phyloP scores from a whole-genome alignment of 75 land plant genomes.

The Isoetes taiwanensis region DNA sequence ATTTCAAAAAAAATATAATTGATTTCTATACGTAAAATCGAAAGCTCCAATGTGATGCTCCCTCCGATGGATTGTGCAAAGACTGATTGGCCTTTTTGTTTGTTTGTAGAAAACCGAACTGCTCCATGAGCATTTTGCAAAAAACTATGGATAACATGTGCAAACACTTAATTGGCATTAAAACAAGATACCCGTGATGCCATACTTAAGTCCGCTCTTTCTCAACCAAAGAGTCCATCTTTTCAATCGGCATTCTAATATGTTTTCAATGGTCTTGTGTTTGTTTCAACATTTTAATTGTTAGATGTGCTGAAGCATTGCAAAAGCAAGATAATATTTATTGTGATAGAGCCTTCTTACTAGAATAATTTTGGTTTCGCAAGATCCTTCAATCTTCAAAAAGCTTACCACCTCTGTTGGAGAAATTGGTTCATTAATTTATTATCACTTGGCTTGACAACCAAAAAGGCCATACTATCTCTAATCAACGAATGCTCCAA shows the following conservation, averaged over 20 bases:
- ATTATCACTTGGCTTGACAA: no score
- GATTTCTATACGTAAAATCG: not conserved
- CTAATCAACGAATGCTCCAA: no score
- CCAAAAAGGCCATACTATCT: no score
- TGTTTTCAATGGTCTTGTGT: conserved; percentile 95
- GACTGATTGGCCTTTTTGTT: conserved; percentile 83
- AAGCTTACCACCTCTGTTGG: conserved; percentile 95
- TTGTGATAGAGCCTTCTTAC: conserved; percentile 26
- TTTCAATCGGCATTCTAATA: conserved; percentile 81
- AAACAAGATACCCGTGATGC: conserved; percentile 66
- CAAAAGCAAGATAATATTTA: not conserved
- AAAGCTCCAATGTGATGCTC: not conserved
- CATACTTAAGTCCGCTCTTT: conserved; percentile 84
- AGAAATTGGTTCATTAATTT: no score
- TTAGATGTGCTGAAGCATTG: not conserved
- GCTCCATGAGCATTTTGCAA: no score
- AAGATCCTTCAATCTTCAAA: conserved; percentile 81
- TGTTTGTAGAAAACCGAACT: conserved; percentile 98
- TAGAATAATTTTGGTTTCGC: conserved; percentile 92
- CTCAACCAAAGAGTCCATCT: conserved; percentile 74
- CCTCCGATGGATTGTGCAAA: conserved; percentile 66
- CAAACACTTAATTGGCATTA: not conserved
- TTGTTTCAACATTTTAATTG: conserved; percentile 13
- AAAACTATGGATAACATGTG: not conserved
- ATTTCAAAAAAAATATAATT: no score